Evolutionary conservation across 805 yeast genomes (phyloP).

Genomic region (Myxozyma neotropica): DNA sequence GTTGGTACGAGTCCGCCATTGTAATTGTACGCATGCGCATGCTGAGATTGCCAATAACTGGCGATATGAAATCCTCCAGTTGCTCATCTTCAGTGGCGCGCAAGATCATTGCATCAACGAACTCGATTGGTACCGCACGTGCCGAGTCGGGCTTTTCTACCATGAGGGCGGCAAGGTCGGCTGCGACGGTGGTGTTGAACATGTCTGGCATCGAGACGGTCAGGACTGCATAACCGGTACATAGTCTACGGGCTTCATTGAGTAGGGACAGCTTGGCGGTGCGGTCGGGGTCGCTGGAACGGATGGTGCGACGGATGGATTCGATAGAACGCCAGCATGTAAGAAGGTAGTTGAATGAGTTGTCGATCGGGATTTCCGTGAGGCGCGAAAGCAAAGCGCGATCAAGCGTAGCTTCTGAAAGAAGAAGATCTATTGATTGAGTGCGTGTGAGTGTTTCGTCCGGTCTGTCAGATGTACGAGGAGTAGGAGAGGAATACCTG

Average conservation of each 20-base stretch:
- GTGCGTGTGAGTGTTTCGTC: background rate
- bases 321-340: slow-evolving; percentile 49
- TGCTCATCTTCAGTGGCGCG: slow-evolving; percentile 70
- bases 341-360: slow-evolving; percentile 54
- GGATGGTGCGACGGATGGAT: slow-evolving; percentile 46
- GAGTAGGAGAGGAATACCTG: slow-evolving; percentile 8
- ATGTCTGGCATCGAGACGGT: slow-evolving; percentile 37
- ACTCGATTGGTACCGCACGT: slow-evolving; percentile 45
- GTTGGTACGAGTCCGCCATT: slow-evolving; percentile 32
- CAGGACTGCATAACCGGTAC: slow-evolving; percentile 52
- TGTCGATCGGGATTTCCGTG: slow-evolving; percentile 51
- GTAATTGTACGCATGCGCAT: slow-evolving; percentile 38
- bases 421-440: background rate
- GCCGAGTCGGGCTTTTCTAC: slow-evolving; percentile 28
- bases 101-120: slow-evolving; percentile 58
- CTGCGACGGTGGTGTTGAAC: slow-evolving; percentile 22
- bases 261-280: slow-evolving; percentile 47
- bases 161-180: slow-evolving; percentile 25
- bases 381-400: slow-evolving; percentile 54
- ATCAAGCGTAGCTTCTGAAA: slow-evolving; percentile 44
- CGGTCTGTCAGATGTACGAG: background rate
- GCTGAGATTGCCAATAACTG: slow-evolving; percentile 50
- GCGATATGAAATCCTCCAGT: slow-evolving; percentile 59
- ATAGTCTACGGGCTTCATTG: slow-evolving; percentile 49
- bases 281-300: slow-evolving; percentile 46